Evolutionary conservation across 78 protist genomes (phyloP), one percentile per base, ranked within the genome.

Genomic region (Cavenderia fasciculata): DNA sequence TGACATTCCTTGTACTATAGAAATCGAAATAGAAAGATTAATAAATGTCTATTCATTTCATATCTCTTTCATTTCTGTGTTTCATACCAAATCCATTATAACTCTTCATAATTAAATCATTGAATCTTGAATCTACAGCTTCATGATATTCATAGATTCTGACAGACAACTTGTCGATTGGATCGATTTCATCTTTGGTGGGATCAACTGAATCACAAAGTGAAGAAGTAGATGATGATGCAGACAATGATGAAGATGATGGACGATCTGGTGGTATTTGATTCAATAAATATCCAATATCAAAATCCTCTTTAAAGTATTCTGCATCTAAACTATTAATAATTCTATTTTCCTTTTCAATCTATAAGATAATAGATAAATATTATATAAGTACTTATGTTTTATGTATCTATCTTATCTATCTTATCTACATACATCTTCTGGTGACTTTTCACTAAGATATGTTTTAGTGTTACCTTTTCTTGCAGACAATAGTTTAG

Each of bases 1-100:
- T 68, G 89, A 82, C 77, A 82, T 65, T 38, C 89, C 89, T 68
- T 79, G 59, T 41, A 79, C 88, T 79, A 27, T 12, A 29, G n/a
- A n/a, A 59, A 12, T 29, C 3, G 38, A 7, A 29, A 19, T 29
- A 59, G 4, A 4, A 29, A 29, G 8, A 59, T n/a, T n/a, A n/a
- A n/a, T n/a, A n/a, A n/a, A n/a, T n/a, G n/a, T n/a, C n/a, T n/a
- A n/a, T n/a, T n/a, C n/a, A n/a, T n/a, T n/a, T n/a, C n/a, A n/a
- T n/a, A n/a, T n/a, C n/a, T n/a, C n/a, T n/a, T n/a, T n/a, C n/a
- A n/a, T n/a, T n/a, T n/a, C n/a, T n/a, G n/a, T n/a, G n/a, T 10
- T 46, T 47, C 59, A 23, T 82, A 82, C 89, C 89, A 29, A 82
- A 82, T 31, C 89, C 77, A 43, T 56, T 82, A 68, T 82, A 82